Evolutionary conservation across 495 filamentous ascomycete genomes (phyloP).

Genomic region (Penicillium dipodomyicola): DNA sequence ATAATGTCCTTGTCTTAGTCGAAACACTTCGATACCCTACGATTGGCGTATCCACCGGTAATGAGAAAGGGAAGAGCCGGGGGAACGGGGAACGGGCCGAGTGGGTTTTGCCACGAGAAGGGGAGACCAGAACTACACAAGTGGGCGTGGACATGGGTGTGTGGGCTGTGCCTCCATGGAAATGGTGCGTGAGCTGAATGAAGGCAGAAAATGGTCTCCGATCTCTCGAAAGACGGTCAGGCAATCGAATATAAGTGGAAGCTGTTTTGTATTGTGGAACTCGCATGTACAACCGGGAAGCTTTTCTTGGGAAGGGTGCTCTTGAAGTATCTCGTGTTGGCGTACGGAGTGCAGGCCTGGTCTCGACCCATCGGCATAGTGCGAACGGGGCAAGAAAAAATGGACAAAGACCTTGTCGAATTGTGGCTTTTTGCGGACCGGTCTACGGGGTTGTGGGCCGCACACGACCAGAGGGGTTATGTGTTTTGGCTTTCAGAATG

Average conservation of each 20-base stretch:
- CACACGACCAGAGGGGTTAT: not conserved
- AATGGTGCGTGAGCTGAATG: not conserved
- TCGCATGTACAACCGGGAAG: not conserved
- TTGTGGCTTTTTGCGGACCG: slow-evolving; percentile 6
- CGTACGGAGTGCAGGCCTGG: not conserved
- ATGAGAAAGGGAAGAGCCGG: slow-evolving; percentile 22
- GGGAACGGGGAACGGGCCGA: slow-evolving; percentile 29
- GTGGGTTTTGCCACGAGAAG: slow-evolving; percentile 22
- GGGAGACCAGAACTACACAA: not conserved
- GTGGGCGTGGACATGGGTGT: not conserved
- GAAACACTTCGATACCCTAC: slow-evolving; percentile 4
- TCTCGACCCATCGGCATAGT: not conserved
- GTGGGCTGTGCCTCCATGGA: slow-evolving; percentile 5
- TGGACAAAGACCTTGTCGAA: not conserved
- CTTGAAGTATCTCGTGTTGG: slow-evolving; percentile 4
- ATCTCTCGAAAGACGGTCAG: slow-evolving; percentile 12
- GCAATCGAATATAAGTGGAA: not conserved
- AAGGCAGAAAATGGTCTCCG: slow-evolving; percentile 12
- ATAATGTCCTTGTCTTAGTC: slow-evolving; percentile 1
- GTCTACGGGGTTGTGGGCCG: not conserved
- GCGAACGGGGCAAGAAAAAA: not conserved
- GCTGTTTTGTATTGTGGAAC: slow-evolving; percentile 10
- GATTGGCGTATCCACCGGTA: slow-evolving; percentile 17
- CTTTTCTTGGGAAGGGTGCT: not conserved
- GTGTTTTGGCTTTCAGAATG: not conserved